These are phyloP conservation scores for Termitomyces sp. DNA, from an alignment of 768 basidiomycete species.

Conservation along the genomic window DNA sequence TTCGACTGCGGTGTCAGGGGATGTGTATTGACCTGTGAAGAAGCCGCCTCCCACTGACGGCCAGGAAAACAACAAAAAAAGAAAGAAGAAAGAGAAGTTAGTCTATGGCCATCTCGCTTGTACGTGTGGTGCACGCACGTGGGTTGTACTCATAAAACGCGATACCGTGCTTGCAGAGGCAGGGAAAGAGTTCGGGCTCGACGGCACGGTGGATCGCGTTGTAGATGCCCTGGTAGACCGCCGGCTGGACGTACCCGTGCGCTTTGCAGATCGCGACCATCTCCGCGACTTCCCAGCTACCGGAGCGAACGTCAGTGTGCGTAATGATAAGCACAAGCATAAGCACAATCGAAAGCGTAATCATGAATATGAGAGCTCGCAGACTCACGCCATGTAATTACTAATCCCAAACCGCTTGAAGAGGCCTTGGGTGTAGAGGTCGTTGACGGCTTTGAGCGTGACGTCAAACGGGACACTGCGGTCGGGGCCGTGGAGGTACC, in stretches of 20 bases:
- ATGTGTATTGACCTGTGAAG: conserved; percentile 48
- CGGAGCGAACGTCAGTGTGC: too few relatives aligned
- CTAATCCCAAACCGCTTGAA: conserved; percentile 63
- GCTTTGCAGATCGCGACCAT: conserved; percentile 50
- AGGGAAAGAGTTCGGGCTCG: conserved; percentile 45
- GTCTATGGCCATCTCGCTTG: too few relatives aligned
- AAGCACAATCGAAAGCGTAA: too few relatives aligned
- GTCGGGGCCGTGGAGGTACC: conserved; percentile 61
- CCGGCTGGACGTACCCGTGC: conserved; percentile 49
- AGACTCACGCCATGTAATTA: conserved; percentile 46
- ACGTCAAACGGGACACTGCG: conserved; percentile 50
- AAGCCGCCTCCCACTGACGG: conserved; percentile 57
- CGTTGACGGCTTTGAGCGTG: conserved; percentile 47
- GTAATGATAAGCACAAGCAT: too few relatives aligned
- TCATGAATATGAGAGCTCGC: too few relatives aligned
- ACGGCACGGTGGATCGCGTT: conserved; percentile 34
- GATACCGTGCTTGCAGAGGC: conserved; percentile 51
- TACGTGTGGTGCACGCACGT: conserved; percentile 22
- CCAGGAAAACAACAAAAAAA: too few relatives aligned
- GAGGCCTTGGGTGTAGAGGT: conserved; percentile 49
- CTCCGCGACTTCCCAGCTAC: conserved; percentile 49
- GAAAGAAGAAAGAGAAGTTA: too few relatives aligned
- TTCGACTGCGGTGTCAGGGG: conserved; percentile 34
- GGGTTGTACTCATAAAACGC: conserved; percentile 55
- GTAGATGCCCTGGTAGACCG: conserved; percentile 47